These are phyloP conservation scores for Trichophyton mentagrophytes DNA, from an alignment of 2,329 filamentous ascomycete species.

Conservation along the genomic window DNA sequence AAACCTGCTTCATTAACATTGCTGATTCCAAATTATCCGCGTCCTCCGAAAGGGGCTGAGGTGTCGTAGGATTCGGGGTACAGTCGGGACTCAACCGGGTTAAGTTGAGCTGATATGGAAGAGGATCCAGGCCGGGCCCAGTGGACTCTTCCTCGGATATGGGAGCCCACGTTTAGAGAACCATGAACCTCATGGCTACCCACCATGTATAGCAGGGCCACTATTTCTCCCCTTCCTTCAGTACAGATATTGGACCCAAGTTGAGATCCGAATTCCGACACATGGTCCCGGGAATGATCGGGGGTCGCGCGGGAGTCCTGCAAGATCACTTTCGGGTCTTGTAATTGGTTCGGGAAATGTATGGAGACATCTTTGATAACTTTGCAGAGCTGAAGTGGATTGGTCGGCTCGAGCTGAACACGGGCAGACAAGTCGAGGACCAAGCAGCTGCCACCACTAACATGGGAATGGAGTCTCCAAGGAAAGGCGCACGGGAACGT, in stretches of 20 bases:
- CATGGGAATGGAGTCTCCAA: not conserved
- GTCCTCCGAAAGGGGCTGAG: not conserved
- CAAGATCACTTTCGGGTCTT: not conserved
- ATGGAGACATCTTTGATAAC: not conserved
- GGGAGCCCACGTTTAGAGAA: not conserved
- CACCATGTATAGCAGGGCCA: not conserved
- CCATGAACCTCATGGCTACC: not conserved
- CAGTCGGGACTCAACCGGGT: not conserved
- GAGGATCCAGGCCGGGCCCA: not conserved
- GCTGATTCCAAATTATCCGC: not conserved
- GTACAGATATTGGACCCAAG: not conserved
- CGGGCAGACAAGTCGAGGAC: not conserved
- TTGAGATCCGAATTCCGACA: not conserved
- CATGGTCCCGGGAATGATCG: not conserved
- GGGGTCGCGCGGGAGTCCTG: not conserved
- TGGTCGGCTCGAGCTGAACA: not conserved
- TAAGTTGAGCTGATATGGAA: not conserved
- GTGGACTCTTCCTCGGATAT: not conserved
- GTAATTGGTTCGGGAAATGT: not conserved
- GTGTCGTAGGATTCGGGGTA: not conserved
- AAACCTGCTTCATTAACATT: not conserved
- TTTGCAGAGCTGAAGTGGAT: not conserved
- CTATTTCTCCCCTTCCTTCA: not conserved
- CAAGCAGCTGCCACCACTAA: not conserved
- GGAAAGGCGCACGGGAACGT: not conserved